Conservation (phyloP, 768 basidiomycete genomes). For the Rickenella mellea region DNA sequence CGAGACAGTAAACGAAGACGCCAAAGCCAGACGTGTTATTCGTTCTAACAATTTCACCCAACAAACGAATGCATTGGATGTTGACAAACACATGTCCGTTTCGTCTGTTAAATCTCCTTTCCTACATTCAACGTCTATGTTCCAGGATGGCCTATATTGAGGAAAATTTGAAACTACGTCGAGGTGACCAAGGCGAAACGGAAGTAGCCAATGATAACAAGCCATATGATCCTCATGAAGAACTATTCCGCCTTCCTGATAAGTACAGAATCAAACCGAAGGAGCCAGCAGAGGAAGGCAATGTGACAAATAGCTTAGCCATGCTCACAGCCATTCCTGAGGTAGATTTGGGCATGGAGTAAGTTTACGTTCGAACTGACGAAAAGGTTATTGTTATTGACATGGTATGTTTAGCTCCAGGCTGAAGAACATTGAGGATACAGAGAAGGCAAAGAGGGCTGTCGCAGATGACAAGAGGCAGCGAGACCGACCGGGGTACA, state of each 20-base stretch:
- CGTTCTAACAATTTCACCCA: slow-evolving; percentile 92
- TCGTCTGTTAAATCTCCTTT: not conserved
- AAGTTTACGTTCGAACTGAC: slow-evolving; percentile 22
- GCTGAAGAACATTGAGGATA: slow-evolving; percentile 93
- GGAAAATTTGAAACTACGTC: slow-evolving; percentile 74
- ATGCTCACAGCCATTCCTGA: slow-evolving; percentile 99
- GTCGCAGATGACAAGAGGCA: slow-evolving; percentile 44
- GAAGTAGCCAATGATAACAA: slow-evolving; percentile 33
- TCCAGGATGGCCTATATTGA: slow-evolving; percentile 99
- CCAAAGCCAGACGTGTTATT: slow-evolving; percentile 64
- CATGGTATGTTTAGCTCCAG: slow-evolving; percentile 47
- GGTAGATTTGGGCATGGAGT: slow-evolving; percentile 99
- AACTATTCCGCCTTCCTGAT: slow-evolving; percentile 64
- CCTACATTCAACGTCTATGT: not conserved
- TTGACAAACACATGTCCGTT: slow-evolving; percentile 95
- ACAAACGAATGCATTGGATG: slow-evolving; percentile 91
- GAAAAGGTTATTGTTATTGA: not conserved
- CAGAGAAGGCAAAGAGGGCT: slow-evolving; percentile 88
- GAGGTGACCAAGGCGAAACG: slow-evolving; percentile 34
- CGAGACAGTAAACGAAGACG: slow-evolving; percentile 56
- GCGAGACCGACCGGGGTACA: slow-evolving; percentile 32
- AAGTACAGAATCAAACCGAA: slow-evolving; percentile 45
- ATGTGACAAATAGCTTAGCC: slow-evolving; percentile 82
- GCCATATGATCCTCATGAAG: slow-evolving; percentile 65
- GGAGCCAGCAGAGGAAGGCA: slow-evolving; percentile 70